Conservation (phyloP, 2,329 filamentous ascomycete genomes). For the Aspergillus aculeatinus region DNA sequence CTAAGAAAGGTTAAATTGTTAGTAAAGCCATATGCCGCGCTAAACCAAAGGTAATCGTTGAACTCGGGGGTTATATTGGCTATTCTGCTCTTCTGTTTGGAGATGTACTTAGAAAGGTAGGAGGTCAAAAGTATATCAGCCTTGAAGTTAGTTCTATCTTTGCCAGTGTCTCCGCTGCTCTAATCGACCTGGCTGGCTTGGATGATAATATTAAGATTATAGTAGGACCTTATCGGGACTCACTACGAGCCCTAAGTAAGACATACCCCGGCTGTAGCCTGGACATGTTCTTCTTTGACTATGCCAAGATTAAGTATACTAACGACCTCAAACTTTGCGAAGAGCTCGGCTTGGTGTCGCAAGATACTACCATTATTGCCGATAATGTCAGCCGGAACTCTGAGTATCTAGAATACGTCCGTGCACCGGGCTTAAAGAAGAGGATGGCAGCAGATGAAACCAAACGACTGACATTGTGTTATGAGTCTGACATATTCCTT, state of each 20-base stretch:
- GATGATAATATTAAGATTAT: slow-evolving; percentile 64
- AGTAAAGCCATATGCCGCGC: no score
- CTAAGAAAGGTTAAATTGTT: no score
- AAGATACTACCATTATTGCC: slow-evolving; percentile 41
- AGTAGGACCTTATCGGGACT: slow-evolving; percentile 66
- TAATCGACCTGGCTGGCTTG: slow-evolving; percentile 70
- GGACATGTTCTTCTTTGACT: slow-evolving; percentile 69
- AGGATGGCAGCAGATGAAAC: no score
- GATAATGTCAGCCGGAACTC: background rate
- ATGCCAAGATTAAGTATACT: slow-evolving; percentile 71
- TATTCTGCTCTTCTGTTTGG: slow-evolving; percentile 76
- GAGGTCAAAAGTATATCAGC: slow-evolving; percentile 64
- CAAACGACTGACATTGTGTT: no score
- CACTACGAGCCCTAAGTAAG: slow-evolving; percentile 35
- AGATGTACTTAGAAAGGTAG: slow-evolving; percentile 58
- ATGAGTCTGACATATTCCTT: no score
- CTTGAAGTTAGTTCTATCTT: slow-evolving; percentile 72
- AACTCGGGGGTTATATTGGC: slow-evolving; percentile 76
- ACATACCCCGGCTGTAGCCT: slow-evolving; percentile 51
- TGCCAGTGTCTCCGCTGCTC: slow-evolving; percentile 62
- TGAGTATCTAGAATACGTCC: no score
- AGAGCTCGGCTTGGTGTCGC: slow-evolving; percentile 60
- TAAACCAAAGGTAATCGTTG: slow-evolving; percentile 63
- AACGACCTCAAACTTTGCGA: slow-evolving; percentile 73
- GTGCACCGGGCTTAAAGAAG: no score